Conservation (phyloP, 2,329 filamentous ascomycete genomes). For the Didymella exigua region DNA sequence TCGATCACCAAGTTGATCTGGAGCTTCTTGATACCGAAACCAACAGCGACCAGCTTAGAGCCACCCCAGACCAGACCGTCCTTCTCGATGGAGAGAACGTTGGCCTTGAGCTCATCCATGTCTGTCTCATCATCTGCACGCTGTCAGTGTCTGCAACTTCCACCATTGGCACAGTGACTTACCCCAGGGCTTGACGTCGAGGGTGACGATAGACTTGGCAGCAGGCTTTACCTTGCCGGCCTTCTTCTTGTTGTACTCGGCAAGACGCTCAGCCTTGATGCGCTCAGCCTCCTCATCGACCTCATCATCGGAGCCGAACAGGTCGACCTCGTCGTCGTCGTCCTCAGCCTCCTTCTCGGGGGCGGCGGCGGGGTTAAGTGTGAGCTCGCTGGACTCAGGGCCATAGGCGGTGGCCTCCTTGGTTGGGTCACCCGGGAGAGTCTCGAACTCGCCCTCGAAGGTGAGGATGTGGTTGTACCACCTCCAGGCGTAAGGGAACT, state of each 20-base stretch:
- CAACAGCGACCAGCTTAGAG: constrained; percentile 85
- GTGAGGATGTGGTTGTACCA: constrained; percentile 99
- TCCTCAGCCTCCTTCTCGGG: constrained; percentile 65
- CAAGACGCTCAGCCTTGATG: constrained; percentile 86
- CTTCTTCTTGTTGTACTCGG: constrained; percentile 97
- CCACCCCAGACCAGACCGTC: constrained; percentile 97
- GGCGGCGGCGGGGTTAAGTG: constrained; percentile 85
- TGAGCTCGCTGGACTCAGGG: constrained; percentile 77
- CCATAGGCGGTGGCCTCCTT: constrained; percentile 91
- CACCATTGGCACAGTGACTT: constrained; percentile 48
- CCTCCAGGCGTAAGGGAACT: constrained; percentile 91
- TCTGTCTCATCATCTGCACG: constrained; percentile 84
- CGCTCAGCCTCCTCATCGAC: constrained; percentile 73
- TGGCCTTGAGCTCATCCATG: constrained; percentile 79
- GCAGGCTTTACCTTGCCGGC: constrained; percentile 86
- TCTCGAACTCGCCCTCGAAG: constrained; percentile 90
- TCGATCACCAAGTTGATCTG: constrained; percentile 98
- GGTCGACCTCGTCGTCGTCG: constrained; percentile 77
- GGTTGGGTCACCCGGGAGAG: constrained; percentile 86
- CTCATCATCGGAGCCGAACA: constrained; percentile 84
- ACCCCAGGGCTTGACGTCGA: constrained; percentile 99
- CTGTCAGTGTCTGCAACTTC: constrained; percentile 26
- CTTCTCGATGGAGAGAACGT: constrained; percentile 83
- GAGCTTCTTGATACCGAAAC: constrained; percentile 98
- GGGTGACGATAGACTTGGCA: constrained; percentile 93